A percentile compares a stretch with the other conserved stretches of the same genome.
phyloP scores from a whole-genome alignment of 306 rosid genomes.

The Acacia confusa region DNA sequence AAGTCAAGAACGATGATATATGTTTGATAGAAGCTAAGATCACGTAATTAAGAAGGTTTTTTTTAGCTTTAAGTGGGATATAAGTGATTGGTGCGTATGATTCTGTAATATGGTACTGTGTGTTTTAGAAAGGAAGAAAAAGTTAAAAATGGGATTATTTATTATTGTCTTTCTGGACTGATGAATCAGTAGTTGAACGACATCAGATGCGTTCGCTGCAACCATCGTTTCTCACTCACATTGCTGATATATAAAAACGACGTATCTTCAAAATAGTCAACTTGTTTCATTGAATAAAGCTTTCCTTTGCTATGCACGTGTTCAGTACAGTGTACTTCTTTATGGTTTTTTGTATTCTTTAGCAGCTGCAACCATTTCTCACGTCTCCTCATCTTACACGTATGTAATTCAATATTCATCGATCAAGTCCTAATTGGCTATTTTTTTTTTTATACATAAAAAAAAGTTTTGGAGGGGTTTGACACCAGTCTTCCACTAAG shows the following conservation, averaged over 20 bases:
- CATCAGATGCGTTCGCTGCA: constrained; percentile 54
- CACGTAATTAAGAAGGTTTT: no score
- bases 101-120: constrained; percentile 14
- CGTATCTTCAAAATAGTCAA: neutral
- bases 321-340: no score
- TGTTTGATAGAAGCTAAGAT: neutral
- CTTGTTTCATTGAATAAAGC: neutral
- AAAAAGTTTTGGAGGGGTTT: no score
- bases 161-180: constrained; percentile 16
- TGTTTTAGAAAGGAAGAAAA: constrained; percentile 8
- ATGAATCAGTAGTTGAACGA: constrained; percentile 67
- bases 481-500: no score
- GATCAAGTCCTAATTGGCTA: no score
- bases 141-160: constrained; percentile 3
- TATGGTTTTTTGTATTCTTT: neutral
- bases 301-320: neutral
- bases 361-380: constrained; percentile 29
- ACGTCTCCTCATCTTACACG: constrained; percentile 30
- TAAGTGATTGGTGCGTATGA: neutral
- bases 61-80: neutral
- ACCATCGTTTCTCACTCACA: constrained; percentile 36
- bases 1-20: constrained; percentile 8
- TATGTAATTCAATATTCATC: no score
- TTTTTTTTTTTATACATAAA: no score
- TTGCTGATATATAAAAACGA: neutral